A percentile compares a stretch with the other conserved stretches of the same genome.
Evolutionary conservation across 768 basidiomycete genomes (phyloP).

Genomic region (Tremella fuciformis): DNA sequence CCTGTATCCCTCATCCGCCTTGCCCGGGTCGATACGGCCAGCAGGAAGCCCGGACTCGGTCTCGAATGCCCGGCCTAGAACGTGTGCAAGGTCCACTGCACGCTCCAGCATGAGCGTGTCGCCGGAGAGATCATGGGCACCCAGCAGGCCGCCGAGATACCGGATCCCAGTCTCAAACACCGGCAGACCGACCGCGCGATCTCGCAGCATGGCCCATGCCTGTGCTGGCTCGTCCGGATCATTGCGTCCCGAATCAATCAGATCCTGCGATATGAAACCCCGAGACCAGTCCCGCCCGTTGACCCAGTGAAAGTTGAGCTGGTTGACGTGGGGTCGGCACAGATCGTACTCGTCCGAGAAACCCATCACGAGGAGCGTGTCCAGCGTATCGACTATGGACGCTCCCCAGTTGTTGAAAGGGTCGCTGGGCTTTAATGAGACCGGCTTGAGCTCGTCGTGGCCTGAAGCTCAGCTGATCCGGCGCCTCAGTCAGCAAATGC

Average conservation of each 20-base stretch:
- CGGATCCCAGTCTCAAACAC: constrained; percentile 55
- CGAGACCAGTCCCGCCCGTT: constrained; percentile 42
- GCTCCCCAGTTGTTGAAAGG: constrained; percentile 53
- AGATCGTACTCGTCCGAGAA: constrained; percentile 48
- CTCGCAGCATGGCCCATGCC: constrained; percentile 17
- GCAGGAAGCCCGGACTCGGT: constrained; percentile 51
- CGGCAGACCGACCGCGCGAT: constrained; percentile 28
- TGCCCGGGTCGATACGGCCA: constrained; percentile 49
- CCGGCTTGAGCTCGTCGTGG: constrained; percentile 49
- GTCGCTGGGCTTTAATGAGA: constrained; percentile 36
- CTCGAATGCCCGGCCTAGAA: constrained; percentile 51
- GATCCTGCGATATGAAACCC: constrained; percentile 22
- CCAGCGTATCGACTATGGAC: constrained; percentile 49
- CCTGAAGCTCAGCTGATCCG: constrained; percentile 19
- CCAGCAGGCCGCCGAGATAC: constrained; percentile 54
- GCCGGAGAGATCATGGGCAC: constrained; percentile 54
- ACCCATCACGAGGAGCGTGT: constrained; percentile 49
- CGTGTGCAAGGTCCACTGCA: constrained; percentile 53
- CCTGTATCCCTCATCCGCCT: constrained; percentile 13
- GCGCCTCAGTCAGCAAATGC: too few relatives aligned
- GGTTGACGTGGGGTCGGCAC: constrained; percentile 47
- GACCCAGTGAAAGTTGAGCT: constrained; percentile 48
- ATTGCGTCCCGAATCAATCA: neutral
- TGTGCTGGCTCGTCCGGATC: constrained; percentile 7
- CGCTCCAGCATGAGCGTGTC: constrained; percentile 53